phyloP scores from a whole-genome alignment of 352 stramenopile genomes.

The Phytophthora idaei region DNA sequence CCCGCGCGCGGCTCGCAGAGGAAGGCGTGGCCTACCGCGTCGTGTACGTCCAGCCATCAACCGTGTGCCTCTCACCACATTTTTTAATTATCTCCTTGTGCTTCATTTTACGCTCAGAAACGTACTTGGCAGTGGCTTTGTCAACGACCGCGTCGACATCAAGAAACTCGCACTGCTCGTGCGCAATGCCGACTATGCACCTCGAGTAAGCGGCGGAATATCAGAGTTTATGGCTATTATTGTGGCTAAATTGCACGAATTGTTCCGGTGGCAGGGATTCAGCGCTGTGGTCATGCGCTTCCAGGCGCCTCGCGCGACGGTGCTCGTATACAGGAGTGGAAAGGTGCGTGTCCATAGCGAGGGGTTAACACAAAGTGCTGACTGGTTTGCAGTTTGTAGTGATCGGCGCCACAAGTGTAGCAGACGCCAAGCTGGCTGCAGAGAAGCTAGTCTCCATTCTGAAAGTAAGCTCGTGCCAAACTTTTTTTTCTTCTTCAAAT shows the following conservation, averaged over 20 bases:
- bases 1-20: conserved; percentile 45
- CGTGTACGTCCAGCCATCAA: conserved; percentile 43
- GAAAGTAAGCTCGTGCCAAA: conserved; percentile 36
- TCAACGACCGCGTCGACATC: conserved; percentile 60
- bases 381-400: conserved; percentile 59
- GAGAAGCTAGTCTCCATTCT: conserved; percentile 68
- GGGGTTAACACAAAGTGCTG: background rate
- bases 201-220: conserved; percentile 37
- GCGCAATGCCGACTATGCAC: conserved; percentile 75
- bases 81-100: conserved; percentile 3
- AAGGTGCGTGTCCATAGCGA: conserved; percentile 43
- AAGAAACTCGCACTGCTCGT: conserved; percentile 69
- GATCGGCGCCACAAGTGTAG: conserved; percentile 49
- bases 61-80: background rate
- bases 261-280: conserved; percentile 47
- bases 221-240: background rate
- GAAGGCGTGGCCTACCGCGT: conserved; percentile 62
- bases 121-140: conserved; percentile 61
- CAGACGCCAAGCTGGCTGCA: conserved; percentile 46
- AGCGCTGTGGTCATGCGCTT: conserved; percentile 73
- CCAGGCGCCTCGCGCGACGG: conserved; percentile 53
- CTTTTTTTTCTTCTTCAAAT: background rate
- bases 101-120: conserved; percentile 41
- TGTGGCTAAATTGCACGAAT: background rate
- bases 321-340: conserved; percentile 68